These are phyloP conservation scores for Paecilomyces fulvus DNA, from an alignment of 2,329 filamentous ascomycete genomes.

Conservation along the genomic window DNA sequence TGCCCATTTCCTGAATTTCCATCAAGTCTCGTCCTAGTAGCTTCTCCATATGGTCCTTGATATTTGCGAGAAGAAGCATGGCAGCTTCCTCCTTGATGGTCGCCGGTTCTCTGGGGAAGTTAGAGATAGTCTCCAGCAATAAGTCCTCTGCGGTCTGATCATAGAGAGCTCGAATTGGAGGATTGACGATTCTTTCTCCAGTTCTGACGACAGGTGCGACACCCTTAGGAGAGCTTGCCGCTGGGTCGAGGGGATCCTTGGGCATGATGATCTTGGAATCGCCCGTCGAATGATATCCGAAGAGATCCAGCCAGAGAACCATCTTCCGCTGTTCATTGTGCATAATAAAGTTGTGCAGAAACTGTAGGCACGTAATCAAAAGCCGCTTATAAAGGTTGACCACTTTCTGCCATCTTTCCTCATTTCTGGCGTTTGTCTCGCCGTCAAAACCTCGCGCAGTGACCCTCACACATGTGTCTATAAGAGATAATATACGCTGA, in stretches of 20 bases:
- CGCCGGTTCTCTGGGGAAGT: constrained; percentile 34
- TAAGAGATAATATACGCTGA: constrained; percentile 51
- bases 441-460: constrained; percentile 58
- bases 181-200: constrained; percentile 34
- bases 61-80: constrained; percentile 40
- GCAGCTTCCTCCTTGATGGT: constrained; percentile 40
- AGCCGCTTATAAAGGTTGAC: constrained; percentile 59
- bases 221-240: constrained; percentile 26
- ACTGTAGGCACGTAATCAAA: constrained; percentile 58
- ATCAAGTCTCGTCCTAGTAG: constrained; percentile 35
- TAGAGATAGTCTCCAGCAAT: constrained; percentile 35
- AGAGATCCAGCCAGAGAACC: constrained; percentile 57
- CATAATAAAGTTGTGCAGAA: constrained; percentile 57
- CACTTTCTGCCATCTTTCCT: constrained; percentile 58
- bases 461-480: constrained; percentile 57
- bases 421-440: constrained; percentile 51
- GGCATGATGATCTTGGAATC: constrained; percentile 38
- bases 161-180: constrained; percentile 32
- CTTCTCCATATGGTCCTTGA: constrained; percentile 42
- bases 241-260: constrained; percentile 32
- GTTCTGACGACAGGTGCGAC: constrained; percentile 35
- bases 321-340: constrained; percentile 58
- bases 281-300: constrained; percentile 47
- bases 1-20: constrained; percentile 38
- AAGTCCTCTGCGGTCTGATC: constrained; percentile 37